Percentiles rank a stretch among this genome's conserved stretches.
phyloP scores from a whole-genome alignment of 2,329 filamentous ascomycete species.

The Neospermospora avenae region DNA sequence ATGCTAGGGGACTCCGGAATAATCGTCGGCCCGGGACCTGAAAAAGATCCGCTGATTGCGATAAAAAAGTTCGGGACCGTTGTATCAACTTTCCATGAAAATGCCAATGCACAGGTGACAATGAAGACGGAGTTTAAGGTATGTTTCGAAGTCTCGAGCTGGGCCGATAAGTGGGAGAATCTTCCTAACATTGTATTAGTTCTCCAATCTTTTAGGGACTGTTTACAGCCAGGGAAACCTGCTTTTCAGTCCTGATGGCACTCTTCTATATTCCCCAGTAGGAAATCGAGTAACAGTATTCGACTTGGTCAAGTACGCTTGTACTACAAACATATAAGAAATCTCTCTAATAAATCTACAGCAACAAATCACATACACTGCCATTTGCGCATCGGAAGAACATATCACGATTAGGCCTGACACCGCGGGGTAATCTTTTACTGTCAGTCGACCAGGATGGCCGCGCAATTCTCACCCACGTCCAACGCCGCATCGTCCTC shows the following conservation, averaged over 20 bases:
- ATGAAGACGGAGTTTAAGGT: conserved; percentile 99
- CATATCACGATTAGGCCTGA: conserved; percentile 82
- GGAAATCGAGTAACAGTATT: conserved; percentile 96
- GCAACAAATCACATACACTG: conserved; percentile 83
- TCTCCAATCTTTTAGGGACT: conserved; percentile 96
- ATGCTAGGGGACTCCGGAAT: background rate
- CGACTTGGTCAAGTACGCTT: conserved; percentile 81
- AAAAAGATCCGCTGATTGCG: conserved; percentile 8
- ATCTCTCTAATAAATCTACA: conserved; percentile 36
- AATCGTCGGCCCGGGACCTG: conserved; percentile 1
- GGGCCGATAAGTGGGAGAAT: background rate
- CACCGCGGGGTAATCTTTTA: conserved; percentile 85
- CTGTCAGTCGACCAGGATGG: conserved; percentile 94
- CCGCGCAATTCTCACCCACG: conserved; percentile 87
- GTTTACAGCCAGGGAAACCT: conserved; percentile 98
- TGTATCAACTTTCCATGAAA: conserved; percentile 9
- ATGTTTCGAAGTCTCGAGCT: conserved; percentile 28
- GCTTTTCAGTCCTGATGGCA: conserved; percentile 93
- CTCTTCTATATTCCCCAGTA: conserved; percentile 90
- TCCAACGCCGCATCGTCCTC: conserved; percentile 78
- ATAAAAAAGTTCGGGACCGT: conserved; percentile 20
- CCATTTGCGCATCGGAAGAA: conserved; percentile 93
- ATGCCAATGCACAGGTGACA: conserved; percentile 38
- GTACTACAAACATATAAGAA: background rate
- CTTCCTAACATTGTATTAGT: conserved; percentile 51